Evolutionary conservation across 2,329 filamentous ascomycete species (phyloP), one percentile per base, ranked within the genome.

Genomic region (Pestalotiopsis sp.): DNA sequence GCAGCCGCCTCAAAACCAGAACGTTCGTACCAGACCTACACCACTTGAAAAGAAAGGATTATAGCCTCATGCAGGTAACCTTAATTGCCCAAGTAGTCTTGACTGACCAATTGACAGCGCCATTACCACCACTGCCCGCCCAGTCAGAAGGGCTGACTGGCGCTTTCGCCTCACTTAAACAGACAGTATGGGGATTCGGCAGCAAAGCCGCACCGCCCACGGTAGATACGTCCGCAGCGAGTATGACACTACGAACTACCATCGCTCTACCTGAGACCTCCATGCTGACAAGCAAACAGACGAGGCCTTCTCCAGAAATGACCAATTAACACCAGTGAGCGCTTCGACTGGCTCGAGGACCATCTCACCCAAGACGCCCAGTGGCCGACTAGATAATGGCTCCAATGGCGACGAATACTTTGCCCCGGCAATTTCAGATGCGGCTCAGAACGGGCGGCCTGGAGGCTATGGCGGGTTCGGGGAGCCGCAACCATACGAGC

Each of bases 241-340:
- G 88, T 90, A 82, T 75, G 88, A 81, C 64, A 25, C 13, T 11
- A 13, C 13, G 5, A 23, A 39, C 14, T 13, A 11, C 17, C 57
- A n/a, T 59, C 27, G 27, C 13, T 36, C 27, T 36, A 59, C 23
- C 23, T 59, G 9, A 23, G 57, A 59, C 23, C 12, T 11, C 36
- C 36, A 23, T 39, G 20, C 52, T 57, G 17, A 65, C 59, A 31
- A 36, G 39, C 66, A 38, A 36, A 14, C 23, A 91, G 88, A 91
- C 73, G 83, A 83, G 68, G 82, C 84, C 27, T 91, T 85, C 73
- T 75, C 84, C 70, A 86, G 82, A 52, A 84, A 86, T 64, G 87
- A 85, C 66, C 85, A 91, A 77, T 80, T 91, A 68, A 93, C 90
- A 12, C 90, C 90, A 64, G 82, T 87, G 64, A 93, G 90, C 78